Conservation (phyloP, 371 early-diverging fungal species). For the Mucor mucedo region DNA sequence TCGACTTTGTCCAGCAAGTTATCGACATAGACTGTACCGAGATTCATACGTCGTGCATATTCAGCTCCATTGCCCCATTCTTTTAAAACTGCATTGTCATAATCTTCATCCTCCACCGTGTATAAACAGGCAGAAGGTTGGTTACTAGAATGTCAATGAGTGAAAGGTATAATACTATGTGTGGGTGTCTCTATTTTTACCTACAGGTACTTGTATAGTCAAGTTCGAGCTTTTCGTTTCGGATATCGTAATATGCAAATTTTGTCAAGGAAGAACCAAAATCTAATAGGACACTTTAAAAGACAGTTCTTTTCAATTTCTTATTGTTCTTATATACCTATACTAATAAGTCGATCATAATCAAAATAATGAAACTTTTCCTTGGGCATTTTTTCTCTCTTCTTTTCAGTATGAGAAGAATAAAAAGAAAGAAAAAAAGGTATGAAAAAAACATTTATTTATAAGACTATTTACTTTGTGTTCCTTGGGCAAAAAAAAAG, state of each 20-base stretch:
- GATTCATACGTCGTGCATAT: neutral
- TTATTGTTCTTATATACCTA: neutral
- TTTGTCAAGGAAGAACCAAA: neutral
- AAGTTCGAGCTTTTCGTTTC: neutral
- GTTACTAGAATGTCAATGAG: neutral
- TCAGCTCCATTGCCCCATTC: neutral
- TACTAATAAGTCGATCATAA: neutral
- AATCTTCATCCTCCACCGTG: neutral
- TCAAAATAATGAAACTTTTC: slow-evolving; percentile 5
- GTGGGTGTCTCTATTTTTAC: neutral
- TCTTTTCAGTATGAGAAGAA: too few relatives aligned
- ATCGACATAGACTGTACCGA: neutral
- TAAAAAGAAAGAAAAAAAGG: neutral
- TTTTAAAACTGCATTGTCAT: neutral
- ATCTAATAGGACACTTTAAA: neutral
- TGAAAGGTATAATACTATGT: neutral
- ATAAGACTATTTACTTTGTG: too few relatives aligned
- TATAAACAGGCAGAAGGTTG: neutral
- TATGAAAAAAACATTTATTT: neutral
- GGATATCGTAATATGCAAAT: neutral
- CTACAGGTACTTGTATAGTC: neutral
- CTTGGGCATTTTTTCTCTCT: neutral
- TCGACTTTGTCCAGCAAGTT: neutral
- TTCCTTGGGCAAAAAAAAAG: too few relatives aligned
- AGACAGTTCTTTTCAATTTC: too few relatives aligned